These are phyloP conservation scores for Coleophoma eucalyptorum DNA, from an alignment of 2,329 filamentous ascomycete species.

Conservation along the genomic window DNA sequence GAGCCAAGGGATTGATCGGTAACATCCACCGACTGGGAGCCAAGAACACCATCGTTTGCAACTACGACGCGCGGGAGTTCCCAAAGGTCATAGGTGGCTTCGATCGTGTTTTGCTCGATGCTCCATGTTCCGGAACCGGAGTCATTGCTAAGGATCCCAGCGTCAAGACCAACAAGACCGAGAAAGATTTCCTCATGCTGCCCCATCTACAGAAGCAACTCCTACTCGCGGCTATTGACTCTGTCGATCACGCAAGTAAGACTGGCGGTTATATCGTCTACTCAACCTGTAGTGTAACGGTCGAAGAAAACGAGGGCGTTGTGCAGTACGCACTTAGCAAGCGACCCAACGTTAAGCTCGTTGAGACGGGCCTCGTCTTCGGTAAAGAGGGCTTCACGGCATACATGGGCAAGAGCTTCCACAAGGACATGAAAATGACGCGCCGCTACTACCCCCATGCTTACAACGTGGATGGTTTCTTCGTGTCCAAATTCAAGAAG, in stretches of 20 bases:
- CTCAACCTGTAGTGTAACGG: conserved; percentile 91
- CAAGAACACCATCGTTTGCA: conserved; percentile 92
- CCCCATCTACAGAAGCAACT: conserved; percentile 95
- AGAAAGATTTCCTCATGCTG: conserved; percentile 88
- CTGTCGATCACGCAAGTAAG: conserved; percentile 84
- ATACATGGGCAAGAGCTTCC: conserved; percentile 89
- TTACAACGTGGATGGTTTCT: conserved; percentile 98
- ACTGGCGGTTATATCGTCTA: conserved; percentile 95
- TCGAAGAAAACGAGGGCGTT: conserved; percentile 92
- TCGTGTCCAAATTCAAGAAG: conserved; percentile 97
- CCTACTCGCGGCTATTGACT: conserved; percentile 89
- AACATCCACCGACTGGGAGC: conserved; percentile 94
- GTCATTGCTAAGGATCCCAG: conserved; percentile 96
- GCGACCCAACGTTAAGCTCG: conserved; percentile 88
- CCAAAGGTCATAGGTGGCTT: conserved; percentile 94
- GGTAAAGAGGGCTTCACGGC: conserved; percentile 89
- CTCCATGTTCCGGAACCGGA: conserved; percentile 92
- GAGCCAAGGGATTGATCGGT: conserved; percentile 95
- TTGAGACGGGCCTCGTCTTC: conserved; percentile 86
- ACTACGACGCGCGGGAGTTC: conserved; percentile 92
- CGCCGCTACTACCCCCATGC: conserved; percentile 85
- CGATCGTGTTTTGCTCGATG: conserved; percentile 89
- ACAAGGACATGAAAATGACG: conserved; percentile 77
- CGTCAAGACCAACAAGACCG: conserved; percentile 98
- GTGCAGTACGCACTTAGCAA: conserved; percentile 91